Conservation (phyloP, 2,329 filamentous ascomycete species). For the Scedosporium minutisporum region DNA sequence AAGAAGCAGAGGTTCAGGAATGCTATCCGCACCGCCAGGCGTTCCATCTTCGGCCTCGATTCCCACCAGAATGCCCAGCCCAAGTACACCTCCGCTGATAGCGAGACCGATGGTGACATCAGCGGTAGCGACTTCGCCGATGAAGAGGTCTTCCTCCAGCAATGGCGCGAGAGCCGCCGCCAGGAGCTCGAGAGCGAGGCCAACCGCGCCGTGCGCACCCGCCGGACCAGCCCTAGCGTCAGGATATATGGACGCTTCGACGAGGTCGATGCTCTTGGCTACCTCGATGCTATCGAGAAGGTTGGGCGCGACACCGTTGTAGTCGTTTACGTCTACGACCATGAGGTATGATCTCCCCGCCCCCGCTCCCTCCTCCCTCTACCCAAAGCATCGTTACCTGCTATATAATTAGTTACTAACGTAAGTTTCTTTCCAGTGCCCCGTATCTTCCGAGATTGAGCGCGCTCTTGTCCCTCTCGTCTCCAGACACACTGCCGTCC, state of each 20-base stretch:
- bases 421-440: conserved; percentile 45
- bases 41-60: conserved; percentile 44
- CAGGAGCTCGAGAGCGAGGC: conserved; percentile 63
- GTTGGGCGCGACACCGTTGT: conserved; percentile 72
- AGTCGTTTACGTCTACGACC: conserved; percentile 88
- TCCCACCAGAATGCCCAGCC: conserved; percentile 13
- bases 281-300: conserved; percentile 93
- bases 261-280: conserved; percentile 79
- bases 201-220: conserved; percentile 44
- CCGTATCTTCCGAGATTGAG: conserved; percentile 71
- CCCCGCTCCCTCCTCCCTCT: background rate
- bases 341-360: conserved; percentile 51
- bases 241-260: conserved; percentile 71
- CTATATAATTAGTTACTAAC: conserved; percentile 12
- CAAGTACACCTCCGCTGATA: conserved; percentile 31
- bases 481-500: conserved; percentile 56
- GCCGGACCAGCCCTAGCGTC: conserved; percentile 67
- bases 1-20: conserved; percentile 45
- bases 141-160: conserved; percentile 71
- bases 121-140: conserved; percentile 36
- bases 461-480: conserved; percentile 69
- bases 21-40: conserved; percentile 41
- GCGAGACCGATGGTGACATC: conserved; percentile 31
- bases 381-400: background rate
- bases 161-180: conserved; percentile 76